Evolutionary conservation across 2,329 filamentous ascomycete genomes (phyloP), one percentile per base, ranked within the genome.

Genomic region (Cladosporium sp.): DNA sequence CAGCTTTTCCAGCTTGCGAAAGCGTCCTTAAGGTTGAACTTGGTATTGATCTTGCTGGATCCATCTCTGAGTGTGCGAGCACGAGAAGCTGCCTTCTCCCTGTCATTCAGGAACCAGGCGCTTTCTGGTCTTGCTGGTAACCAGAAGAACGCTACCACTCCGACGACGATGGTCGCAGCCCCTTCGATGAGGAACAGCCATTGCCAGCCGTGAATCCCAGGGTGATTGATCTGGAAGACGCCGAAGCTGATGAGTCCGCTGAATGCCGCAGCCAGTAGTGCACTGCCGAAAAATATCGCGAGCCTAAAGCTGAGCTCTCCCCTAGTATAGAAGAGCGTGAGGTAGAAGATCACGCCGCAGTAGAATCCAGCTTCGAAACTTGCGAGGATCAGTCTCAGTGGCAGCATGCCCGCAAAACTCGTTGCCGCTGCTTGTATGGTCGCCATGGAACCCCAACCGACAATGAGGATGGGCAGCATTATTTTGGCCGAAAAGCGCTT

Each of bases 341-440:
- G 66, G 60, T 80, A 84, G 66, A 81, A 83, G 2, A 83, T 79
- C 13, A 78, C 76, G 0, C 79, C 74, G 4, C 80, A 77, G 58
- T 81, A 82, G 68, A 83, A 83, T 0, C 79, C 81, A 0, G 80
- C 81, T 67, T 84, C 82, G 20, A 66, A 70, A 5, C 70, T 65
- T 22, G 79, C 72, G 4, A 82, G 68, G 13, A 82, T 64, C n/a
- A 83, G 74, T 2, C 81, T 74, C 0, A 81, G 71, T 0, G 76
- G 74, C 8, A 84, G 67, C 3, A 83, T 73, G 0, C 76, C 74
- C 1, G 71, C 74, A 44, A 82, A 84, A 53, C 70, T 75, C 28
- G 73, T 75, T 3, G 78, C 74, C 0, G 76, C 79, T 3, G 76
- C 79, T 68, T 81, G 80, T 5, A 78, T 63, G 34, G 77, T 71